Evolutionary conservation across 306 rosid genomes (phyloP), one percentile per base, ranked within the genome.

Genomic region (Castanea mollissima): DNA sequence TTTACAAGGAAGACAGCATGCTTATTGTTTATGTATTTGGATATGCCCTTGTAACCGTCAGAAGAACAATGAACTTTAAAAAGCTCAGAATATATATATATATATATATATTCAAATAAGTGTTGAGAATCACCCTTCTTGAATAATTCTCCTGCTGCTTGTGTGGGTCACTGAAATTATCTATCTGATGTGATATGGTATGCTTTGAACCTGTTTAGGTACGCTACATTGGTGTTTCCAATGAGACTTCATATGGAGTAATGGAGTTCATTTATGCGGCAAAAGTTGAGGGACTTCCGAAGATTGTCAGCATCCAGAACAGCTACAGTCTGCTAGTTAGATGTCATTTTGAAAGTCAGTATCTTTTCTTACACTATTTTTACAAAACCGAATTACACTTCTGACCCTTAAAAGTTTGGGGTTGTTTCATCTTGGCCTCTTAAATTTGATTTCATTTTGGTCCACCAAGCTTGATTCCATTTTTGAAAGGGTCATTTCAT

Each of bases 241-340:
- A 93, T 75, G 98, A 95, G 91, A 90, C 98, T 82, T 95, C 99
- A 5, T 95, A 90, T 76, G 97, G 98, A 75, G 99, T 92, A 76
- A 95, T 92, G 99, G 97, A 95, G 86, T 95, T 92, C 70, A 91
- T 91, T 74, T 90, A 90, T 80, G 83, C 96, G 55, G 93, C 99
- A 62, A 95, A 90, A 83, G 80, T 80, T 46, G 92, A 88, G 80
- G 99, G 98, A 79, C 92, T 93, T 73, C 98, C 97, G 13, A 95
- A 95, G 89, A 95, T 92, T 52, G 87, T 95, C 80, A 95, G 99
- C 78, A 89, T 95, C 85, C 98, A 95, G 83, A 91, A 93, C 78
- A 90, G 63, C 85, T 95, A 92, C 70, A 95, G 94, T 81, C 87
- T 95, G 76, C 84, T 92, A 29, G 88, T 77, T 54, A 84, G 94